Evolutionary conservation across 345 rosid species (phyloP), one percentile per base, ranked within the genome.

Genomic region (Euphorbia peplus): DNA sequence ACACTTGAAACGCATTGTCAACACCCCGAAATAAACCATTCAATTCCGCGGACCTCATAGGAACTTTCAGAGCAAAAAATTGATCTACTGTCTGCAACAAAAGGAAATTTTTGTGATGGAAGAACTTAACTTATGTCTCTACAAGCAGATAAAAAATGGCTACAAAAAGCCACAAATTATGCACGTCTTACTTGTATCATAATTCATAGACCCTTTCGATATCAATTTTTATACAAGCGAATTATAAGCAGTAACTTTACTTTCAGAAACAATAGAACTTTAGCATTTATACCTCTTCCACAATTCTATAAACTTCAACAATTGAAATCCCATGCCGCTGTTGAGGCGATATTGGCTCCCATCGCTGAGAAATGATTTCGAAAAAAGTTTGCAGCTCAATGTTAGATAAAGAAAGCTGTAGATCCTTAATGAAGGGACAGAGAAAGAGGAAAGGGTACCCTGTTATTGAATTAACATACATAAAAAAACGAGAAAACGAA

Each of bases 271-370:
- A 15, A 57, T 28, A 28, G 29, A 57, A 8, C 3, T n/a, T 4
- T 57, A 28, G 62, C 41, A 48, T 29, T 46, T 77, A 63, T 82
- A 90, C 99, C 99, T 95, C 99, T 83, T 95, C 99, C 28, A 90
- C 90, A n/a, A 95, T 95, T 82, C 97, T 83, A 66, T 87, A 91
- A 62, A 91, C 95, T 86, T 95, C 99, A 52, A 95, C 93, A 70
- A 95, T 86, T 68, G 99, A 95, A 85, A 83, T 87, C 60, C 92
- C 99, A 85, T 91, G 93, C 69, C 95, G 88, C 79, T 87, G 95
- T 68, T 95, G 97, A 73, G 97, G 87, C 60, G 99, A 95, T 68
- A 95, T 87, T 61, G 96, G 95, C 19, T 90, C 91, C 99, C 99
- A 95, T 6, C 68, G 83, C 99, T 95, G 83, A 66, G 83, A 61